phyloP scores from a whole-genome alignment of 2,329 filamentous ascomycete genomes.

The Emergomyces africanus region DNA sequence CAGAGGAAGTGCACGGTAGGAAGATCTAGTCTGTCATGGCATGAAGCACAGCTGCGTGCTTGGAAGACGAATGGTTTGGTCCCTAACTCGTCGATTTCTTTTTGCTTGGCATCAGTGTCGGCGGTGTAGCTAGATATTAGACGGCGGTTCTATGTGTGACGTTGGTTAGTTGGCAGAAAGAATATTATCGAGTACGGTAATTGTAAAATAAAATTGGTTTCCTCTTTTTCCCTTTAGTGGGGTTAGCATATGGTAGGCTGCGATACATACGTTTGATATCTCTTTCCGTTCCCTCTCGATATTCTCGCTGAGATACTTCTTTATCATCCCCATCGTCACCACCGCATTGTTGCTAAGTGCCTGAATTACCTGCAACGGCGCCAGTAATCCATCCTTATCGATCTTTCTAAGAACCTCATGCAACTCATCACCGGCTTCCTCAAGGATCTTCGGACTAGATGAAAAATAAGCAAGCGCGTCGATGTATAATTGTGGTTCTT shows the following conservation, averaged over 20 bases:
- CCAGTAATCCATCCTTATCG: slow-evolving; percentile 83
- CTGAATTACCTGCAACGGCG: slow-evolving; percentile 91
- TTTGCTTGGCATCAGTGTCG: slow-evolving; percentile 68
- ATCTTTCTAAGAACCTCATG: slow-evolving; percentile 71
- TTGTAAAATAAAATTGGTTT: too few relatives aligned
- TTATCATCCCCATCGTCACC: slow-evolving; percentile 95
- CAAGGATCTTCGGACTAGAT: slow-evolving; percentile 64
- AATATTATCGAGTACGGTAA: neutral
- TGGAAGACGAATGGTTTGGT: slow-evolving; percentile 81
- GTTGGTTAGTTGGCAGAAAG: slow-evolving; percentile 14
- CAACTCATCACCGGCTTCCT: slow-evolving; percentile 80
- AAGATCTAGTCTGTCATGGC: slow-evolving; percentile 64
- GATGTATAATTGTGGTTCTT: slow-evolving; percentile 84
- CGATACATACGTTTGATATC: slow-evolving; percentile 46
- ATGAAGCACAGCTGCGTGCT: slow-evolving; percentile 74
- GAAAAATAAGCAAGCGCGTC: slow-evolving; percentile 90
- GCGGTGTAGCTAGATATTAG: slow-evolving; percentile 71
- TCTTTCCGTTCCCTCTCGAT: slow-evolving; percentile 81
- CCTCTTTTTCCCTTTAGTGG: neutral
- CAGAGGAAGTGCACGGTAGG: slow-evolving; percentile 93
- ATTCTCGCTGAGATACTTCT: slow-evolving; percentile 77
- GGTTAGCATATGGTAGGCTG: neutral
- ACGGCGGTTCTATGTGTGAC: slow-evolving; percentile 51
- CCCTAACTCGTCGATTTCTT: slow-evolving; percentile 64
- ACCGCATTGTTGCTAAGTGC: slow-evolving; percentile 68